These are phyloP conservation scores for Saccharomycopsis selenospora DNA, from an alignment of 805 yeast species.

Conservation along the genomic window DNA sequence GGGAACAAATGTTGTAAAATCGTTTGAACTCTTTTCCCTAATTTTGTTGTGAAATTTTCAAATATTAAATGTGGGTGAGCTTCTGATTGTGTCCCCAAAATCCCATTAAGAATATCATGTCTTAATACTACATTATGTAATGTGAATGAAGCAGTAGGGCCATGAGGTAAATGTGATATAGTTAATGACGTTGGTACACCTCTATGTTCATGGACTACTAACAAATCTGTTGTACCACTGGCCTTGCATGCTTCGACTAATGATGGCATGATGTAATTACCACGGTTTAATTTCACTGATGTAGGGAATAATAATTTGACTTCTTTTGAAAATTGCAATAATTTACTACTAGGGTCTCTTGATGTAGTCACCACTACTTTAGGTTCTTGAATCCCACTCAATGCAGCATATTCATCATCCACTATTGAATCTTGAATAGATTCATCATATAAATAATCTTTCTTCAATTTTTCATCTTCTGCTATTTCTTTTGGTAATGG, in stretches of 20 bases:
- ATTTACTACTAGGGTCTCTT: constrained; percentile 77
- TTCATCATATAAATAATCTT: constrained; percentile 83
- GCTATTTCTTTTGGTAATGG: constrained; percentile 85
- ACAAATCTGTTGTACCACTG: constrained; percentile 75
- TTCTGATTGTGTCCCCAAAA: constrained; percentile 73
- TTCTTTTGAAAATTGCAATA: constrained; percentile 90
- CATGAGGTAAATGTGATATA: constrained; percentile 93
- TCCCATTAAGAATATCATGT: constrained; percentile 75
- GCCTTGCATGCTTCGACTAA: constrained; percentile 76
- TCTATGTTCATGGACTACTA: constrained; percentile 90
- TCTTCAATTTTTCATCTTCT: constrained; percentile 75
- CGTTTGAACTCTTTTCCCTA: constrained; percentile 77
- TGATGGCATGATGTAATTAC: constrained; percentile 81
- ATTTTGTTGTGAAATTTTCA: constrained; percentile 73
- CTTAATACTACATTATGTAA: constrained; percentile 89
- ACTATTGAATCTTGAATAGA: constrained; percentile 40
- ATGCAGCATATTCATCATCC: constrained; percentile 87
- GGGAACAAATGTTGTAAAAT: constrained; percentile 87
- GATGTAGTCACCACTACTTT: constrained; percentile 88
- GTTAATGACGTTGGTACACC: constrained; percentile 97
- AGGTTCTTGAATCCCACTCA: constrained; percentile 87
- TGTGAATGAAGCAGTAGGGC: constrained; percentile 93
- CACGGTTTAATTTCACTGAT: constrained; percentile 83
- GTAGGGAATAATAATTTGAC: constrained; percentile 85
- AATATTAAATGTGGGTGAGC: constrained; percentile 91